These are phyloP conservation scores for Marasmius sp. DNA, from an alignment of 1,284 basidiomycete species.

Conservation along the genomic window DNA sequence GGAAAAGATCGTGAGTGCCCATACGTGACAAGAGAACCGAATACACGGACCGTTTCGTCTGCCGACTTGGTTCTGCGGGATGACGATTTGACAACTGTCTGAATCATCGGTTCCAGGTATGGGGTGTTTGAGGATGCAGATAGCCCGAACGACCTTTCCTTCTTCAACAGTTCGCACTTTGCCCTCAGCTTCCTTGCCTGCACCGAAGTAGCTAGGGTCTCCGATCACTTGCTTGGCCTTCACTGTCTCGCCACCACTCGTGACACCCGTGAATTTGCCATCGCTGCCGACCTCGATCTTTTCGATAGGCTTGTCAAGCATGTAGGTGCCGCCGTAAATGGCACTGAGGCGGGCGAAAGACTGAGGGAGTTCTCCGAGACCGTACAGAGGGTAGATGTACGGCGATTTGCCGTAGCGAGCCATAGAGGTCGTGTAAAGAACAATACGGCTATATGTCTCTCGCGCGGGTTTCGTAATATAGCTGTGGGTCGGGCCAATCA, in stretches of 20 bases:
- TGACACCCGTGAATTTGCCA: slow-evolving; percentile 94
- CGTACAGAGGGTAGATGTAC: slow-evolving; percentile 99
- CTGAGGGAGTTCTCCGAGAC: slow-evolving; percentile 97
- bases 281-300: slow-evolving; percentile 84
- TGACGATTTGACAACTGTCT: slow-evolving; percentile 96
- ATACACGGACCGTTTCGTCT: slow-evolving; percentile 83
- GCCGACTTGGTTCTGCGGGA: slow-evolving; percentile 97
- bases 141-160: slow-evolving; percentile 94
- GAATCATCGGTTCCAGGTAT: slow-evolving; percentile 96
- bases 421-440: slow-evolving; percentile 98
- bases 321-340: slow-evolving; percentile 99
- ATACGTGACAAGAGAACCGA: background rate
- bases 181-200: slow-evolving; percentile 66
- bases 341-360: slow-evolving; percentile 97
- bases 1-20: slow-evolving; percentile 8
- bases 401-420: slow-evolving; percentile 99
- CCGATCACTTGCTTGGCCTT: slow-evolving; percentile 98
- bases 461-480: slow-evolving; percentile 94
- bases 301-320: slow-evolving; percentile 97
- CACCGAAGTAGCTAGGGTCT: slow-evolving; percentile 96
- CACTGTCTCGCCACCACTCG: slow-evolving; percentile 88
- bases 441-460: slow-evolving; percentile 90
- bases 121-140: slow-evolving; percentile 97
- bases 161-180: slow-evolving; percentile 90
- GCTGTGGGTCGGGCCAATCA: slow-evolving; percentile 40